A percentile compares a stretch with the other conserved stretches of the same genome.
Evolutionary conservation across 352 stramenopile species (phyloP).

Genomic region (Pythium folliculosum): DNA sequence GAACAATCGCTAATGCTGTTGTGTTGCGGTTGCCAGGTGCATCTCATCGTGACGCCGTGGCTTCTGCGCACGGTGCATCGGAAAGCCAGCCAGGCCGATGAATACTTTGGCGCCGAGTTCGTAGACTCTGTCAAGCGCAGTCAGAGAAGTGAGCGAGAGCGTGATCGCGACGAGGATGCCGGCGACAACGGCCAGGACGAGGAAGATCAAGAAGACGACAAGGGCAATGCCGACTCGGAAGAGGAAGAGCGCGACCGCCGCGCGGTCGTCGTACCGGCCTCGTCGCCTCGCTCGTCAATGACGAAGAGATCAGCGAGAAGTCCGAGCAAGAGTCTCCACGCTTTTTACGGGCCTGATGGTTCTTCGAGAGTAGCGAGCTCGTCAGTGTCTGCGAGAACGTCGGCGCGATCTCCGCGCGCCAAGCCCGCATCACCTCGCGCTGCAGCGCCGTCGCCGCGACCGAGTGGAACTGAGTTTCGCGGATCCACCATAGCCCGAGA

Average conservation of each 20-base stretch:
- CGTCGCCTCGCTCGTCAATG: slow-evolving; percentile 17
- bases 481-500: background rate
- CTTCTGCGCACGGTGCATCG: slow-evolving; percentile 66
- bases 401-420: slow-evolving; percentile 15
- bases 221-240: slow-evolving; percentile 30
- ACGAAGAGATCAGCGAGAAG: slow-evolving; percentile 5
- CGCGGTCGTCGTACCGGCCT: slow-evolving; percentile 19
- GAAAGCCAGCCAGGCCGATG: slow-evolving; percentile 65
- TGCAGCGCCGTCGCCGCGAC: slow-evolving; percentile 1
- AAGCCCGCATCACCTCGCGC: background rate
- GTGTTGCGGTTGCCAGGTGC: slow-evolving; percentile 37
- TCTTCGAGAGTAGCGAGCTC: slow-evolving; percentile 27
- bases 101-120: slow-evolving; percentile 73
- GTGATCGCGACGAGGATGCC: background rate
- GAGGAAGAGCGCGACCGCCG: slow-evolving; percentile 22
- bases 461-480: background rate
- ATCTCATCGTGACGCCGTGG: slow-evolving; percentile 61
- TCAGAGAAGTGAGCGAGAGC: slow-evolving; percentile 12
- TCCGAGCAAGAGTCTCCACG: slow-evolving; percentile 31
- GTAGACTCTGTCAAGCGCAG: slow-evolving; percentile 43
- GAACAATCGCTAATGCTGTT: background rate
- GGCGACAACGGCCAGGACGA: slow-evolving; percentile 8
- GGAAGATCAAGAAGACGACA: slow-evolving; percentile 15
- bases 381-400: background rate
- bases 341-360: slow-evolving; percentile 46